Percentiles rank a stretch among this genome's conserved stretches.
Conservation (phyloP, 2,329 filamentous ascomycete species). For the Xylaria sp. region DNA sequence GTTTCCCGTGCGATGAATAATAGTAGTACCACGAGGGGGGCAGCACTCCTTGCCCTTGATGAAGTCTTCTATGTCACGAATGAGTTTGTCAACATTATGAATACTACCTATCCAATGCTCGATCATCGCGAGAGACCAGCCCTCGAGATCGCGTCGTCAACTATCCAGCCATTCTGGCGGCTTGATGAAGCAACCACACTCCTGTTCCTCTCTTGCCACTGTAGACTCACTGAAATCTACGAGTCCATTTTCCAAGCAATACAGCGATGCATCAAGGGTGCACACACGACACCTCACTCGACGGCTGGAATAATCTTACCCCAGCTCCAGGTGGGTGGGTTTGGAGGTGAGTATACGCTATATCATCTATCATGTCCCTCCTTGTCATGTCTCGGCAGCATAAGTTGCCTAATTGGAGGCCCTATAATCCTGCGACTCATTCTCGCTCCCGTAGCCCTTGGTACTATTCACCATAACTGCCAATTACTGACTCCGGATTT, state of each 20-base stretch:
- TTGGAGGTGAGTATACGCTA: neutral
- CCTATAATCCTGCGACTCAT: neutral
- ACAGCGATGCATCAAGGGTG: conserved; percentile 15
- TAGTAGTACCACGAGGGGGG: neutral
- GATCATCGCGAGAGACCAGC: neutral
- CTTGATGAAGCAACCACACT: conserved; percentile 30
- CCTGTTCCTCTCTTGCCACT: conserved; percentile 34
- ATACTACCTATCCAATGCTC: neutral
- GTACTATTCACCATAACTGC: neutral
- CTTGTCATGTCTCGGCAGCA: neutral
- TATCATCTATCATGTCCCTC: neutral
- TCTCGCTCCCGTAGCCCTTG: neutral
- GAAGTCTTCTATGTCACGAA: conserved; percentile 30
- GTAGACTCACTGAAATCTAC: conserved; percentile 31
- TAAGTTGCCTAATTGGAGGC: neutral
- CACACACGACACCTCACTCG: neutral
- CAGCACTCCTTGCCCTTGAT: conserved; percentile 19
- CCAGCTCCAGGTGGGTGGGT: conserved; percentile 25
- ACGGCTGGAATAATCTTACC: conserved; percentile 26
- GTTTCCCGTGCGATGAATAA: neutral
- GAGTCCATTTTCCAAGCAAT: conserved; percentile 29
- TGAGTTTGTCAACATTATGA: conserved; percentile 24
- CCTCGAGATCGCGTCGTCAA: no score
- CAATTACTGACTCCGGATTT: neutral
- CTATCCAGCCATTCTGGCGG: conserved; percentile 1